Evolutionary conservation across 2,329 filamentous ascomycete genomes (phyloP).

Genomic region (Aspergillus arachidicola): DNA sequence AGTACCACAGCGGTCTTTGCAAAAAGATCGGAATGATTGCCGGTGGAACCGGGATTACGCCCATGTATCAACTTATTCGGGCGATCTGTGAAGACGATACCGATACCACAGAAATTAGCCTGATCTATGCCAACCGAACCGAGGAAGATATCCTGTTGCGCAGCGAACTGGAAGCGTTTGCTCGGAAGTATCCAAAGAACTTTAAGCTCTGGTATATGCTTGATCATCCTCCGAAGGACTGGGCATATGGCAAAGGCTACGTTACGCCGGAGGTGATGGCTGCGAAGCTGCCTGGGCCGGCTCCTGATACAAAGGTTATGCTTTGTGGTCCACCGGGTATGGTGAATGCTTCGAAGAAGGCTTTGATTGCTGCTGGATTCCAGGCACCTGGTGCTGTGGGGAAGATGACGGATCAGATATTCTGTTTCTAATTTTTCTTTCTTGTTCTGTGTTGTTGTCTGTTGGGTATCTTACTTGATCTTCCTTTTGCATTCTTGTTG

Average conservation of each 20-base stretch:
- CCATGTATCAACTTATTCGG: constrained; percentile 64
- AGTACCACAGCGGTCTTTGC: constrained; percentile 32
- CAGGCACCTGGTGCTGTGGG: constrained; percentile 52
- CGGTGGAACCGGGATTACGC: constrained; percentile 46
- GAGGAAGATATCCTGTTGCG: constrained; percentile 63
- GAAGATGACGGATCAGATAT: constrained; percentile 59
- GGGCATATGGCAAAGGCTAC: constrained; percentile 54
- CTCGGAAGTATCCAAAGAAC: constrained; percentile 54
- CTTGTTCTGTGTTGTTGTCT: background rate
- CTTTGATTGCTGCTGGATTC: constrained; percentile 54
- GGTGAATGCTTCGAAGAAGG: constrained; percentile 59
- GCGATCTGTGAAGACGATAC: constrained; percentile 62
- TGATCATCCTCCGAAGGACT: constrained; percentile 49
- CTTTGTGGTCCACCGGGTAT: constrained; percentile 65
- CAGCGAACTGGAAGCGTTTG: constrained; percentile 57
- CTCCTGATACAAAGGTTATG: constrained; percentile 55
- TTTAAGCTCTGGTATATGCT: constrained; percentile 61
- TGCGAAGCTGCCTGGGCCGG: constrained; percentile 52
- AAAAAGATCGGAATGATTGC: constrained; percentile 41
- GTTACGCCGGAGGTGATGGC: constrained; percentile 56
- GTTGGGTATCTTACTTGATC: background rate
- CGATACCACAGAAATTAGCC: constrained; percentile 59
- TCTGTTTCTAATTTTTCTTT: constrained; percentile 48
- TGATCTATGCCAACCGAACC: constrained; percentile 62
- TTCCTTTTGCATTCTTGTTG: background rate